Percentiles rank a stretch among this genome's conserved stretches.
Conservation (phyloP, 768 basidiomycete species). For the Auriscalpium orientale region DNA sequence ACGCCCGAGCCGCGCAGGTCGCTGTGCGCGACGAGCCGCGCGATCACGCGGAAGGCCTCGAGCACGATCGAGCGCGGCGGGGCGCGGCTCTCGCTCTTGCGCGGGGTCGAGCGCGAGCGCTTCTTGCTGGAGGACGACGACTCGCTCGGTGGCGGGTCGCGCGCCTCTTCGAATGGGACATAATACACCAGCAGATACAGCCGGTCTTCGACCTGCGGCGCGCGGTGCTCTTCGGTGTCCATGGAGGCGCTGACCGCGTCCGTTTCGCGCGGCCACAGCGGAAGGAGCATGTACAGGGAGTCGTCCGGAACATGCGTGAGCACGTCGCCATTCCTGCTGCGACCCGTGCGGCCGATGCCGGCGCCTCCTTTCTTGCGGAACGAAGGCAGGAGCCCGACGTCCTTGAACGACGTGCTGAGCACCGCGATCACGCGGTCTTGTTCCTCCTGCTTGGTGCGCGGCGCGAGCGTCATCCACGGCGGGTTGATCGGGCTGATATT, state of each 20-base stretch:
- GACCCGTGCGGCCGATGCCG: slow-evolving; percentile 16
- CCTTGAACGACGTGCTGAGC: slow-evolving; percentile 69
- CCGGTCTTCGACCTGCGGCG: slow-evolving; percentile 39
- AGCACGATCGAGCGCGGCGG: slow-evolving; percentile 36
- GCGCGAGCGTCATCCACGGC: slow-evolving; percentile 61
- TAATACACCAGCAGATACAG: slow-evolving; percentile 79
- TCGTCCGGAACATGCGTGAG: slow-evolving; percentile 60
- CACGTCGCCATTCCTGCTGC: slow-evolving; percentile 26
- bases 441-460: slow-evolving; percentile 59
- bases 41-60: slow-evolving; percentile 62
- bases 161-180: slow-evolving; percentile 42
- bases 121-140: slow-evolving; percentile 33
- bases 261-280: slow-evolving; percentile 76
- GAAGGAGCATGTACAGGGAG: slow-evolving; percentile 74
- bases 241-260: slow-evolving; percentile 31
- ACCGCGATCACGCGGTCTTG: slow-evolving; percentile 61
- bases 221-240: slow-evolving; percentile 11
- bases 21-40: slow-evolving; percentile 62
- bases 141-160: slow-evolving; percentile 7
- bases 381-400: slow-evolving; percentile 71
- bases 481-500: slow-evolving; percentile 29
- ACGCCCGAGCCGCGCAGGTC: slow-evolving; percentile 70
- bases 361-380: slow-evolving; percentile 15
- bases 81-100: slow-evolving; percentile 30
- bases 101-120: slow-evolving; percentile 24